Conservation (phyloP, 345 rosid genomes). For the Camelina hispida region DNA sequence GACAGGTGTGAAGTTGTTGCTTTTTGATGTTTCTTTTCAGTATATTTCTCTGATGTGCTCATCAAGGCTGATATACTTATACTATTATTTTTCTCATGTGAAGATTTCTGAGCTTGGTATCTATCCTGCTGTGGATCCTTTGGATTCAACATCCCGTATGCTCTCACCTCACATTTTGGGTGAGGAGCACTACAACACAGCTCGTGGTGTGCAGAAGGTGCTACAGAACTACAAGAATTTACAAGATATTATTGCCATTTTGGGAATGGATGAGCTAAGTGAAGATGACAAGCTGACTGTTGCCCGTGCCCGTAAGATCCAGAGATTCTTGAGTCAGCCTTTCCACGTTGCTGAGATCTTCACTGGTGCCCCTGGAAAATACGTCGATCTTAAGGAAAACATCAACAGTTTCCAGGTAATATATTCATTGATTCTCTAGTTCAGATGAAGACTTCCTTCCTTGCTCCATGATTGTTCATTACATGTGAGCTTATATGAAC, state of each 20-base stretch:
- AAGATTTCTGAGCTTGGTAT: conserved; percentile 98
- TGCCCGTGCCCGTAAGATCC: conserved; percentile 97
- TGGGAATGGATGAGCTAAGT: conserved; percentile 99
- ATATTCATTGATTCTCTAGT: no score
- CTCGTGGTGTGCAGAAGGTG: conserved; percentile 98
- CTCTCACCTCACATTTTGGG: conserved; percentile 96
- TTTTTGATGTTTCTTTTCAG: neutral
- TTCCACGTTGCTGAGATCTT: conserved; percentile 99
- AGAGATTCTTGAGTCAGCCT: conserved; percentile 98
- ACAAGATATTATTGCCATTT: conserved; percentile 98
- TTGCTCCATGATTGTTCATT: conserved; percentile 4
- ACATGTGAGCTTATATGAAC: neutral
- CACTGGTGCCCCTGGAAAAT: conserved; percentile 99
- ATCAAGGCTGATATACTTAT: neutral
- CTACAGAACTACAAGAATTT: conserved; percentile 98
- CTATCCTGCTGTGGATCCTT: conserved; percentile 98
- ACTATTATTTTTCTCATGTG: neutral
- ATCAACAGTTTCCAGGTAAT: conserved; percentile 88
- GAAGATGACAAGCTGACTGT: conserved; percentile 99
- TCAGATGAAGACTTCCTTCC: neutral
- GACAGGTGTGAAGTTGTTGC: conserved; percentile 62
- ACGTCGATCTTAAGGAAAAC: conserved; percentile 93
- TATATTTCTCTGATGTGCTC: neutral
- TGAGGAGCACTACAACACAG: conserved; percentile 91
- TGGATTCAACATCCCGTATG: conserved; percentile 98